Percentiles rank a stretch among this genome's conserved stretches.
Evolutionary conservation across 2,329 filamentous ascomycete species (phyloP).

Genomic region (Paraphoma chrysanthemicola): DNA sequence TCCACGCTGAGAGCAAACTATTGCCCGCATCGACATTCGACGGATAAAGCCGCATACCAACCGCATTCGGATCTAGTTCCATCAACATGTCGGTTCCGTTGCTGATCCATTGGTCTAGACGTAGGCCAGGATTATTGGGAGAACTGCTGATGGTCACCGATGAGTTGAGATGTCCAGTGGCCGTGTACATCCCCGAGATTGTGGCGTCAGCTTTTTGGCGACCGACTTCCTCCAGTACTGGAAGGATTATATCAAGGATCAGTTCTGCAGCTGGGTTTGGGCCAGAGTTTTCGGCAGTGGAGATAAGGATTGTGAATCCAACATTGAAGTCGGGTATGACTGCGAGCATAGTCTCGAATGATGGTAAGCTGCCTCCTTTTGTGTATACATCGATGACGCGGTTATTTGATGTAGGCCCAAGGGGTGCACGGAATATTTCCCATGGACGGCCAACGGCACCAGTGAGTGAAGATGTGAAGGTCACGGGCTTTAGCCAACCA

Average conservation of each 20-base stretch:
- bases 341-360: slow-evolving; percentile 49
- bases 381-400: slow-evolving; percentile 46
- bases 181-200: slow-evolving; percentile 36
- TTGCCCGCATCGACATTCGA: slow-evolving; percentile 24
- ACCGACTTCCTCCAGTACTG: slow-evolving; percentile 34
- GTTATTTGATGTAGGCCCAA: slow-evolving; percentile 13
- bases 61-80: background rate
- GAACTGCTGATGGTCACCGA: slow-evolving; percentile 35
- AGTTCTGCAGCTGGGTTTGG: slow-evolving; percentile 11
- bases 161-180: slow-evolving; percentile 22
- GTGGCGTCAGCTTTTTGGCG: slow-evolving; percentile 33
- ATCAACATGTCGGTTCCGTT: slow-evolving; percentile 43
- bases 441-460: slow-evolving; percentile 46
- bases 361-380: slow-evolving; percentile 54
- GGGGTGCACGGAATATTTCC: slow-evolving; percentile 45
- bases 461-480: slow-evolving; percentile 45
- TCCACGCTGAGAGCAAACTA: slow-evolving; percentile 23
- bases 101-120: slow-evolving; percentile 37
- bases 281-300: slow-evolving; percentile 34
- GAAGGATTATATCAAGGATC: slow-evolving; percentile 20
- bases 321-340: slow-evolving; percentile 54
- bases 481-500: slow-evolving; percentile 52
- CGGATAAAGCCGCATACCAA: slow-evolving; percentile 29
- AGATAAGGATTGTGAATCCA: slow-evolving; percentile 49
- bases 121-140: slow-evolving; percentile 33